Conservation (phyloP, 108 stramenopile species). For the Pseudonitzschia pungens region DNA sequence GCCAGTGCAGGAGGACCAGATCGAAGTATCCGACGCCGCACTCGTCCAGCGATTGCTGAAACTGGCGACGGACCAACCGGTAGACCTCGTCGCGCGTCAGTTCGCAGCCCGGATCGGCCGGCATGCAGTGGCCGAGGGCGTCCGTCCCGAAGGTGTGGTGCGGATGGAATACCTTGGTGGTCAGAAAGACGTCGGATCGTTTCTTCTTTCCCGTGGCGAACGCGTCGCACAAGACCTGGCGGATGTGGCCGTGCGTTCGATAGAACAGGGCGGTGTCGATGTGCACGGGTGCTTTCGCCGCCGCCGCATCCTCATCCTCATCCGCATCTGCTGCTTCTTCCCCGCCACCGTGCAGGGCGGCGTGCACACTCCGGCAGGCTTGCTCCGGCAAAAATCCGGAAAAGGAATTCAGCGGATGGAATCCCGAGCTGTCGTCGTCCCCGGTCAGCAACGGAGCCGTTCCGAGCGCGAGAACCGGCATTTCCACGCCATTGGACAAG, state of each 20-base stretch:
- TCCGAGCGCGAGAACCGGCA: conserved; percentile 38
- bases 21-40: conserved; percentile 41
- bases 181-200: conserved; percentile 36
- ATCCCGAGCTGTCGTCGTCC: background rate
- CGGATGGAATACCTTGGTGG: conserved; percentile 36
- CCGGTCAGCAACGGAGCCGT: conserved; percentile 27
- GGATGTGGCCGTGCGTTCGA: conserved; percentile 25
- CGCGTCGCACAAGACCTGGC: conserved; percentile 29
- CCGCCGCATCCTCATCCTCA: background rate
- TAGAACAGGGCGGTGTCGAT: conserved; percentile 43
- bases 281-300: background rate
- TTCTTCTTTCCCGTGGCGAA: conserved; percentile 18
- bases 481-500: conserved; percentile 37
- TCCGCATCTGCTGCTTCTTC: conserved; percentile 23
- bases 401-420: conserved; percentile 25
- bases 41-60: conserved; percentile 31
- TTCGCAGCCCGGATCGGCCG: background rate
- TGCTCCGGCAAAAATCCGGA: conserved; percentile 33
- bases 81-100: conserved; percentile 33
- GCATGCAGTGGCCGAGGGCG: conserved; percentile 14
- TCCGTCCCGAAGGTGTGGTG: conserved; percentile 18
- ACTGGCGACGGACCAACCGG: conserved; percentile 6
- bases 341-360: conserved; percentile 32
- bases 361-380: conserved; percentile 23
- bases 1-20: conserved; percentile 41